Evolutionary conservation across 129 eudicot genomes (phyloP).

Genomic region (Logfia minima): DNA sequence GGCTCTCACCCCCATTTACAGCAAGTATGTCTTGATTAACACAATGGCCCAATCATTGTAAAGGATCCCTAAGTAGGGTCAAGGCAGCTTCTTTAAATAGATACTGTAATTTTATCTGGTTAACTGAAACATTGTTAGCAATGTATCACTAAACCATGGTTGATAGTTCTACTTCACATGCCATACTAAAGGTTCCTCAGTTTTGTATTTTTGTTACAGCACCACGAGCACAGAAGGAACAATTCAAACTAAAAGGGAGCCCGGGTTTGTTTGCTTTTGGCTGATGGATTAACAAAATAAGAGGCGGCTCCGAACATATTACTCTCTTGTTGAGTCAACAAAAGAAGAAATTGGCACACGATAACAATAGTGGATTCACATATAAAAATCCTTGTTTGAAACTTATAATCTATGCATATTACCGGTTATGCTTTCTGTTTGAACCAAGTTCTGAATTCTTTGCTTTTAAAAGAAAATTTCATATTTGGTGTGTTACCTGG

Average conservation of each 20-base stretch:
- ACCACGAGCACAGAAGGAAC: conserved; percentile 5
- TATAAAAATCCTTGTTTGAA: conserved; percentile 29
- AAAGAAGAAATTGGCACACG: conserved; percentile 9
- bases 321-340: conserved; percentile 25
- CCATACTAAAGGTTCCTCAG: not conserved
- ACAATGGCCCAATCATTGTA: not conserved
- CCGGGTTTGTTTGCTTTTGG: conserved; percentile 17
- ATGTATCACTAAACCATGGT: too few relatives aligned
- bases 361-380: conserved; percentile 8
- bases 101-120: too few relatives aligned
- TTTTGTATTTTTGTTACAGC: conserved; percentile 15
- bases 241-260: not conserved
- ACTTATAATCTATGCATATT: conserved; percentile 17
- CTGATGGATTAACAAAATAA: conserved; percentile 1
- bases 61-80: not conserved
- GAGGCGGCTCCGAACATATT: conserved; percentile 14
- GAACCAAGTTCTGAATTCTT: conserved; percentile 8
- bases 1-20: too few relatives aligned
- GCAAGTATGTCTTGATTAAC: not conserved
- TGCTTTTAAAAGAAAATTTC: not conserved
- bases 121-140: too few relatives aligned
- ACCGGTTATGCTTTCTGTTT: conserved; percentile 5
- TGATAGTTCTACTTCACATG: too few relatives aligned
- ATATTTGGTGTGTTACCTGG: not conserved
- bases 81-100: too few relatives aligned